Percentiles rank a stretch among this genome's conserved stretches.
These are phyloP conservation scores for Zelonia costaricensis DNA, from an alignment of 208 protist species.

Conservation along the genomic window DNA sequence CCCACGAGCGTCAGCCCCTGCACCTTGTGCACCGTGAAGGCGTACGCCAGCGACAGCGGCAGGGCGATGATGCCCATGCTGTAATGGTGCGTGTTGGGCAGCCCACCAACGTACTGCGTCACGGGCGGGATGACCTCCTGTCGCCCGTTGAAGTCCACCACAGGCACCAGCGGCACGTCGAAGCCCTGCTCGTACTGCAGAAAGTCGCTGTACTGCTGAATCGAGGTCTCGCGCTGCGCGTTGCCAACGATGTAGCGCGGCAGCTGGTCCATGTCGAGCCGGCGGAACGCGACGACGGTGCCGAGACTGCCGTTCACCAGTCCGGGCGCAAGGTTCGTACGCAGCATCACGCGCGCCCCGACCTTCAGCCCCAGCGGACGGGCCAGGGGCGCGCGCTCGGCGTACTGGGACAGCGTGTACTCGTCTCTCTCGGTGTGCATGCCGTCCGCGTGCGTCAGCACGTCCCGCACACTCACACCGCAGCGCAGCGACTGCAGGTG, in stretches of 20 bases:
- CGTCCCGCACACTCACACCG: slow-evolving; percentile 60
- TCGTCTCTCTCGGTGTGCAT: slow-evolving; percentile 84
- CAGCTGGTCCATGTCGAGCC: slow-evolving; percentile 41
- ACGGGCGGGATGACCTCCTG: slow-evolving; percentile 62
- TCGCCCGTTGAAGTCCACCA: slow-evolving; percentile 74
- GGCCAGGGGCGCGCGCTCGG: slow-evolving; percentile 49
- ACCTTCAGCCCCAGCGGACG: slow-evolving; percentile 57
- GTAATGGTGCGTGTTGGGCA: slow-evolving; percentile 79
- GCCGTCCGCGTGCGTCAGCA: slow-evolving; percentile 57
- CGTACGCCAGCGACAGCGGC: slow-evolving; percentile 85
- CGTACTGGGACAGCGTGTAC: slow-evolving; percentile 65
- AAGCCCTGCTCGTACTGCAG: slow-evolving; percentile 72
- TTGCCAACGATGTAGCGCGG: slow-evolving; percentile 43
- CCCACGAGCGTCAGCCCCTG: slow-evolving; percentile 87
- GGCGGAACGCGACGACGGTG: slow-evolving; percentile 79
- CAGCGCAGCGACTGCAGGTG: slow-evolving; percentile 13
- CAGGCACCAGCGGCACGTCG: slow-evolving; percentile 49
- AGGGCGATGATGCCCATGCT: slow-evolving; percentile 59
- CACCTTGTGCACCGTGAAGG: slow-evolving; percentile 93
- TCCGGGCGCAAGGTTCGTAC: slow-evolving; percentile 62
- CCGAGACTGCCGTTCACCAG: slow-evolving; percentile 89
- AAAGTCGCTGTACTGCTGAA: slow-evolving; percentile 64
- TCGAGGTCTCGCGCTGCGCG: slow-evolving; percentile 33
- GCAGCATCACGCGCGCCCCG: slow-evolving; percentile 86
- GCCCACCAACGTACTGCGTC: slow-evolving; percentile 65